Conservation (phyloP, 768 basidiomycete species). For the Tylopilus sp. region DNA sequence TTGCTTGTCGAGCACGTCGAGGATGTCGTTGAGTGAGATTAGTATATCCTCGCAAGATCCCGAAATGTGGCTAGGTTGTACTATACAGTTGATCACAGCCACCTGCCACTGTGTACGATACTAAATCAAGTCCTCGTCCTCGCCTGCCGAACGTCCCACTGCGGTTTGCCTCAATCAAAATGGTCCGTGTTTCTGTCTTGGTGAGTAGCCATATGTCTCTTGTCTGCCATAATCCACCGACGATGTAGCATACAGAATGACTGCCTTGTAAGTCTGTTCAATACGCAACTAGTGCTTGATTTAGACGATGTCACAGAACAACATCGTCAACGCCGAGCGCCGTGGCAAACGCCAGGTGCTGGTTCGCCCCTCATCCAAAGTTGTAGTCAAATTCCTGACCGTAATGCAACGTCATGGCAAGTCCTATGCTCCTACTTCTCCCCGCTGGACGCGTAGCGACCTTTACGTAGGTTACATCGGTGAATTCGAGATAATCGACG, state of each 20-base stretch:
- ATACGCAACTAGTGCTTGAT: background rate
- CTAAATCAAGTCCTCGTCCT: background rate
- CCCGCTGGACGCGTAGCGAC: background rate
- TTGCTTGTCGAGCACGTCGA: constrained; percentile 24
- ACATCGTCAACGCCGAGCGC: constrained; percentile 99
- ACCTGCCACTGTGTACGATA: constrained; percentile 2
- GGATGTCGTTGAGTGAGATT: background rate
- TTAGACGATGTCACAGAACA: constrained; percentile 56
- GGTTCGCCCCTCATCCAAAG: constrained; percentile 95
- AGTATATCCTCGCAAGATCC: constrained; percentile 9
- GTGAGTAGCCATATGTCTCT: constrained; percentile 31
- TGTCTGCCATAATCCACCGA: constrained; percentile 1
- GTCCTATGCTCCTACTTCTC: constrained; percentile 28
- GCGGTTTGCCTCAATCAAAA: constrained; percentile 37
- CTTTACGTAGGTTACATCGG: constrained; percentile 81
- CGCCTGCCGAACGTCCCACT: background rate
- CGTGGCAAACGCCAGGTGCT: constrained; percentile 99
- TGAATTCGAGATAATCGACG: constrained; percentile 98
- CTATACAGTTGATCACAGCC: constrained; percentile 29
- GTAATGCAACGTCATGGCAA: constrained; percentile 99
- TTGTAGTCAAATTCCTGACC: constrained; percentile 94
- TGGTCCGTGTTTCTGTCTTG: constrained; percentile 89
- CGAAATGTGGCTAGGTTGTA: constrained; percentile 25
- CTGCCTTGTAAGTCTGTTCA: constrained; percentile 43
- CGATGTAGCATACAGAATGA: constrained; percentile 46